Evolutionary conservation across 2,329 filamentous ascomycete species (phyloP).

Genomic region (Phaeosphaeriaceae sp.): DNA sequence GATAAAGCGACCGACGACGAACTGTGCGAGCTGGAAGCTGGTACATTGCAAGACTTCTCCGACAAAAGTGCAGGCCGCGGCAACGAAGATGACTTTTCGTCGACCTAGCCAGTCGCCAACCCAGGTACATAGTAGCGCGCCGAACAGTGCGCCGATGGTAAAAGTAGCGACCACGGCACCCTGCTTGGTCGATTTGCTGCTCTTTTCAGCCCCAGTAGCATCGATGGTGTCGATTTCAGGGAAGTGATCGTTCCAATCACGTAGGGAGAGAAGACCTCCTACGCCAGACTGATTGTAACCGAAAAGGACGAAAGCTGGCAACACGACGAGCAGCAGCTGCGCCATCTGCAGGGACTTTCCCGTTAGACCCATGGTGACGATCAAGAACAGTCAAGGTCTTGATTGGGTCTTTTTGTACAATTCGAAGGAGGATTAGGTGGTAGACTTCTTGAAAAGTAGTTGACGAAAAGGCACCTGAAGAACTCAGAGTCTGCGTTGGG

Average conservation of each 20-base stretch:
- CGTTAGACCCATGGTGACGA: slow-evolving; percentile 19
- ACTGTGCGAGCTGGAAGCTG: slow-evolving; percentile 55
- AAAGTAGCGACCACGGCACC: slow-evolving; percentile 55
- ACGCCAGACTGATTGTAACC: slow-evolving; percentile 62
- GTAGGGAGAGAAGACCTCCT: slow-evolving; percentile 55
- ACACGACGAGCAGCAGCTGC: slow-evolving; percentile 48
- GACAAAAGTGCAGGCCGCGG: slow-evolving; percentile 50
- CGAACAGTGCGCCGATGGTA: slow-evolving; percentile 56
- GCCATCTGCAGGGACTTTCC: slow-evolving; percentile 38
- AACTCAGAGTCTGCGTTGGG: neutral
- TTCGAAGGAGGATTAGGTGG: neutral
- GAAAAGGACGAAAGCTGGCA: slow-evolving; percentile 56
- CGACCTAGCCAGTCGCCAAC: slow-evolving; percentile 56
- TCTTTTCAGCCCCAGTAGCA: slow-evolving; percentile 51
- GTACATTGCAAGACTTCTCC: slow-evolving; percentile 55
- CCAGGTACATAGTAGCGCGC: slow-evolving; percentile 54
- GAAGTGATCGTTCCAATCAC: slow-evolving; percentile 53
- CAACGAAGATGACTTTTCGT: slow-evolving; percentile 53
- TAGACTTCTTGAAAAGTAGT: neutral
- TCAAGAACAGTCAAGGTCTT: neutral
- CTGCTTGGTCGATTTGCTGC: slow-evolving; percentile 54
- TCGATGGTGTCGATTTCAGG: slow-evolving; percentile 59
- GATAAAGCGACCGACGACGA: slow-evolving; percentile 55
- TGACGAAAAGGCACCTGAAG: neutral
- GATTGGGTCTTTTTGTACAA: neutral